Evolutionary conservation across 2,329 filamentous ascomycete species (phyloP), one percentile per base, ranked within the genome.

Genomic region (Cordyceps tenuipes): DNA sequence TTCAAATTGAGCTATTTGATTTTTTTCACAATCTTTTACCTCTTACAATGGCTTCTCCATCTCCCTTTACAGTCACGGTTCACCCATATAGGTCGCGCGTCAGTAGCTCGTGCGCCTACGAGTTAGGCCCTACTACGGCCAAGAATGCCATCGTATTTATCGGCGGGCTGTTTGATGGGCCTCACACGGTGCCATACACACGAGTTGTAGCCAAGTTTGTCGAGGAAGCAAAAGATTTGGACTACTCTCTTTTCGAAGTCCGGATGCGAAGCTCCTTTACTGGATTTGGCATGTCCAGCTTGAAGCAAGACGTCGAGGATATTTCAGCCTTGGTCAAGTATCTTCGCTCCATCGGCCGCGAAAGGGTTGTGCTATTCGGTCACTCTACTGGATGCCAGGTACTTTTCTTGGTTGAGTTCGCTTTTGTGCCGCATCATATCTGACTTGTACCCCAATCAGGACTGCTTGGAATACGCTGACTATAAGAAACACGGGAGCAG

Each of bases 151-250:
- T 91, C 58, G 71, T 91, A 62, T 88, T 88, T 73, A 79, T 90
- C 63, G 87, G 86, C 63, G 88, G 88, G 41, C 80, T 91, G 17
- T 80, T 80, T 43, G 88, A 90, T 70, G 87, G 87, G 1, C 82
- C 87, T 61, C 82, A 88, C 63, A 85, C 84, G 0, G 79, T 88
- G 9, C 74, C 78, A 1, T 89, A 88, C 62, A 74, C 78, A 52
- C 75, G 77, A 5, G 68, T 70, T 1, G 71, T 85, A 59, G 78
- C 81, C 15, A 68, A 71, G 44, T 70, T 71, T 53, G 69, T 83
- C 5, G 74, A 76, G 62, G 62, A 71, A 5, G 63, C 70, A 7
- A 62, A 68, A 1, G 70, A 72, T 12, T 67, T 79, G 34, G 68
- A 70, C 63, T 84, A 79, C 66, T 82, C 82, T 0, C 70, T 84